These are phyloP conservation scores for Ulota crispa DNA, from an alignment of 225 moss, liverwort and hornwort species.

Conservation along the genomic window DNA sequence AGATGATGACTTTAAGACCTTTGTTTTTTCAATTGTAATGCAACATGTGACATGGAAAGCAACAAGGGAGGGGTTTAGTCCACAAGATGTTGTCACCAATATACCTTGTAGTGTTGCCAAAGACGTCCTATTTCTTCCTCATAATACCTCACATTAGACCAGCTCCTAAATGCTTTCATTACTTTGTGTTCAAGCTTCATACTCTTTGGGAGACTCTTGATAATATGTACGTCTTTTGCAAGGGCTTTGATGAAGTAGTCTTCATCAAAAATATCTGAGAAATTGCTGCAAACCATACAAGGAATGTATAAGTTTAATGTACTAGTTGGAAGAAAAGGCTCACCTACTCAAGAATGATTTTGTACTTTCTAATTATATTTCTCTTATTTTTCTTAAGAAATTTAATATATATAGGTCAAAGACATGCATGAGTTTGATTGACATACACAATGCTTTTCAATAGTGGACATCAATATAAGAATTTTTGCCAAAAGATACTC, in stretches of 20 bases:
- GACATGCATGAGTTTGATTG: no score
- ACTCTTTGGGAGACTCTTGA: conserved; percentile 61
- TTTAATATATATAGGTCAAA: no score
- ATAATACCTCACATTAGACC: conserved; percentile 77
- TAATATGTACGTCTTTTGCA: conserved; percentile 65
- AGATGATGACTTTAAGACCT: background rate
- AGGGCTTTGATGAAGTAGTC: conserved; percentile 80
- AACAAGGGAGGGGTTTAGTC: background rate
- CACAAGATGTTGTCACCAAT: background rate
- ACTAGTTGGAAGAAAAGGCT: no score
- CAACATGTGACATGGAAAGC: background rate
- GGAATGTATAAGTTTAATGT: background rate
- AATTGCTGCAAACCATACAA: conserved; percentile 69
- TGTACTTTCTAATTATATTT: no score
- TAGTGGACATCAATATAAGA: no score
- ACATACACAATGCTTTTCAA: no score
- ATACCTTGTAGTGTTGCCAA: conserved; percentile 78
- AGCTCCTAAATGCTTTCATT: conserved; percentile 82
- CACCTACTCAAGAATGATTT: no score
- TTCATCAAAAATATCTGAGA: conserved; percentile 88
- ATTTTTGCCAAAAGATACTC: no score
- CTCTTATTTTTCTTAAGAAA: no score
- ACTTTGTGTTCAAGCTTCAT: conserved; percentile 58
- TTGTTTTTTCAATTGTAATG: background rate
- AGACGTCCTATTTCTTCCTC: conserved; percentile 71